Evolutionary conservation across 1,284 basidiomycete genomes (phyloP), one percentile per base, ranked within the genome.

Genomic region (Cutaneotrichosporon curvatum): DNA sequence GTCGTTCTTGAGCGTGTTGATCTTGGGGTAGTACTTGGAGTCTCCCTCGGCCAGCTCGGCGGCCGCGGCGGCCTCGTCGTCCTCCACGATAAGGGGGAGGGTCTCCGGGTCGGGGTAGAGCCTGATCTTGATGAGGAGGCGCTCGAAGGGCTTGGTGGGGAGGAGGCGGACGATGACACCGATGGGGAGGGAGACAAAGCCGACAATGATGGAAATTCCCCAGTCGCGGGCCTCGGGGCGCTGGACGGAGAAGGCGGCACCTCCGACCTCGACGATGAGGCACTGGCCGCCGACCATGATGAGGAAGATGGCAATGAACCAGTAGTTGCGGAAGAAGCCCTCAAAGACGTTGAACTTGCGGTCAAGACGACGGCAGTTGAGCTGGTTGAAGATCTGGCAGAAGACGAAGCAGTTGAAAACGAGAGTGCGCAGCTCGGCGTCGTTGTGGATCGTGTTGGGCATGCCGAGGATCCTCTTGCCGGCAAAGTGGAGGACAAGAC

Each of bases 391-490:
- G 59, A 96, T 89, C 68, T 95, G 90, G 41, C 87, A 88, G 71
- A 96, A 97, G 37, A 98, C 94, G 63, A 96, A 98, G 15, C 83
- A 60, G 67, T 97, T 98, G 81, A 98, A 98, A 34, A 96, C 86
- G 12, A 97, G 76, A 0, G 92, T 90, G 60, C 83, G 81, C 11
- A 94, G 77, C 46, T 84, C 73, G 9, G 73, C 65, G n/a, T 68
- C 62, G 19, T 61, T 58, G 32, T 75, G 62, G 43, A 57, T 49
- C 22, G 77, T 73, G 40, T 56, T 54, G 22, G 49, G 47, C 42
- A 82, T 74, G 4, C 81, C 79, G 38, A 96, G 78, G 51, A 97
- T 90, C 28, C 67, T 54, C 25, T 75, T 61, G 25, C 92, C 91
- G 19, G 78, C 74, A 73, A 95, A 98, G 70, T 96, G 87, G 74